These are phyloP conservation scores for Micractinium sp. DNA, from an alignment of 139 green algal genomes.

Conservation along the genomic window DNA sequence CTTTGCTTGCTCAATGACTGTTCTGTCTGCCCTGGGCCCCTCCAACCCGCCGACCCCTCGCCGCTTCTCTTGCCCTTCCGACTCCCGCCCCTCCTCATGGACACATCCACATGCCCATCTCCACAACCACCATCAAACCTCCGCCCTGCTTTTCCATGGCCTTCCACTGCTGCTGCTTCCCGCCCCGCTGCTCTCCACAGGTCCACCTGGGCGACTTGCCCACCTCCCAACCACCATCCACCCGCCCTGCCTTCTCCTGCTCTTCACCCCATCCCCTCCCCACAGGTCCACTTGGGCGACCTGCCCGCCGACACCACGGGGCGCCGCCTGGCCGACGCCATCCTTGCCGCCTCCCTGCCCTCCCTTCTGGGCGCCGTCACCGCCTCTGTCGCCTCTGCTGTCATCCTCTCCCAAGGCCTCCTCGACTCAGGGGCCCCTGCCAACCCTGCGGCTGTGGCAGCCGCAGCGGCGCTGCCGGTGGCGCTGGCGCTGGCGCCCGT, in stretches of 20 bases:
- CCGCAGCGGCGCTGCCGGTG: conserved; percentile 49
- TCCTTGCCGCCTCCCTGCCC: conserved; percentile 36
- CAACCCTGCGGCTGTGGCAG: not conserved
- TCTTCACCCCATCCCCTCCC: no score
- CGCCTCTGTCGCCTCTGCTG: conserved; percentile 14
- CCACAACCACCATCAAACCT: no score
- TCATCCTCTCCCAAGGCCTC: not conserved
- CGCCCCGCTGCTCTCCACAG: conserved; percentile 19
- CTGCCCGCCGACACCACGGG: conserved; percentile 51
- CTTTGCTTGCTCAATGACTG: not conserved
- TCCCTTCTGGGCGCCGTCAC: conserved; percentile 22
- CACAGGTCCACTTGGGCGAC: conserved; percentile 75
- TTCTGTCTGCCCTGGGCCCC: no score
- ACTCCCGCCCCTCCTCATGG: no score
- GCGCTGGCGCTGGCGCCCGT: conserved; percentile 60
- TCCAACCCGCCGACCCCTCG: no score
- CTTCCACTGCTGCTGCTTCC: no score
- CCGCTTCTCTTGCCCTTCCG: no score
- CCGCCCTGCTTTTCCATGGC: no score
- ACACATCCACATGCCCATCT: no score
- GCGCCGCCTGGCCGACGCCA: conserved; percentile 54
- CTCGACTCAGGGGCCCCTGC: not conserved
- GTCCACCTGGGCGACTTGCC: conserved; percentile 61
- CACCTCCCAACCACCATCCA: no score
- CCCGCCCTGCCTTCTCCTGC: no score